These are phyloP conservation scores for Fusarium beomiforme DNA, from an alignment of 2,329 filamentous ascomycete genomes.

Conservation along the genomic window DNA sequence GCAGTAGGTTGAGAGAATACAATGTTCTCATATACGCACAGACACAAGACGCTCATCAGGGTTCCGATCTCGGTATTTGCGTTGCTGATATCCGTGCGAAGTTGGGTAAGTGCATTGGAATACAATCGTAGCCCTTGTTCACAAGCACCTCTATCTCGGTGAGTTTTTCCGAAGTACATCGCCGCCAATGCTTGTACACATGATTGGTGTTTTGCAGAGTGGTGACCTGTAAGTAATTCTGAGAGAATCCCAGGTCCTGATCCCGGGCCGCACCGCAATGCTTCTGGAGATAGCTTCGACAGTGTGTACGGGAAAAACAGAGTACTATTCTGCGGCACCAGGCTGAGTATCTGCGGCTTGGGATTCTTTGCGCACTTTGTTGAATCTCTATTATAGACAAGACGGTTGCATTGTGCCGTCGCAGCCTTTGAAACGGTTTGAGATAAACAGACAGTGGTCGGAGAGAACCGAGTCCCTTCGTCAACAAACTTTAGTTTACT, in stretches of 20 bases:
- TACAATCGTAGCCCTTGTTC: slow-evolving; percentile 8
- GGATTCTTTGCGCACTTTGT: background rate
- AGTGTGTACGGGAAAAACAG: slow-evolving; percentile 23
- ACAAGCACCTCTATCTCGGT: slow-evolving; percentile 6
- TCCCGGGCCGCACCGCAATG: background rate
- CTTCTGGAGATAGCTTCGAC: slow-evolving; percentile 7
- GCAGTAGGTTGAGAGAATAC: slow-evolving; percentile 20
- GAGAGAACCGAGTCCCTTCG: slow-evolving; percentile 10
- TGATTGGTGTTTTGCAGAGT: slow-evolving; percentile 8
- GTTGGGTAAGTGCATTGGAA: slow-evolving; percentile 15
- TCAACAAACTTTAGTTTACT: slow-evolving; percentile 30
- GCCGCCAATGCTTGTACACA: slow-evolving; percentile 15
- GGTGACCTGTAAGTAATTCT: background rate
- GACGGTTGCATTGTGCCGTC: background rate
- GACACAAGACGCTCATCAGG: slow-evolving; percentile 17
- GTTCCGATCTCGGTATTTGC: slow-evolving; percentile 1
- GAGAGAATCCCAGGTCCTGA: background rate
- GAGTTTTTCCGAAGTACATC: slow-evolving; percentile 19
- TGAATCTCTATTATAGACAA: background rate
- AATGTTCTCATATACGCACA: slow-evolving; percentile 23
- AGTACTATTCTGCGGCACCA: background rate
- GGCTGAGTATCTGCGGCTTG: background rate
- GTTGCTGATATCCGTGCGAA: slow-evolving; percentile 8
- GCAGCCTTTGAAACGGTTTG: background rate
- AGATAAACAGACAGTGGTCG: background rate